Evolutionary conservation across 495 filamentous ascomycete species (phyloP).

Genomic region (Podospora sp.): DNA sequence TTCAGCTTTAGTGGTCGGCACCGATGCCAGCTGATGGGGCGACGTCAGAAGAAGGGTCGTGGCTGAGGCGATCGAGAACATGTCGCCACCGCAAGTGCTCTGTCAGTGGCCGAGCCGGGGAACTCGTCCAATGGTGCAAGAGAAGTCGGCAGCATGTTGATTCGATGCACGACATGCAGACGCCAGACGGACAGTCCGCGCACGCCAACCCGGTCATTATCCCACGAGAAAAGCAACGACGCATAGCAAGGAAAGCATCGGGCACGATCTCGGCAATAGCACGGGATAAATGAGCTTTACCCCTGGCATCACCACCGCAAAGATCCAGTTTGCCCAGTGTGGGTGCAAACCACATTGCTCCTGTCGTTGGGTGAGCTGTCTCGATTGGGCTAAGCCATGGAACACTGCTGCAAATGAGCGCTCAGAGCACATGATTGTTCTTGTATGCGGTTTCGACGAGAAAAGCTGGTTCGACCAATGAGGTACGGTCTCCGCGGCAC

Average conservation of each 20-base stretch:
- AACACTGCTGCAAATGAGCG: conserved; percentile 1
- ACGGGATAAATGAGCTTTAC: neutral
- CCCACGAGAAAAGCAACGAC: neutral
- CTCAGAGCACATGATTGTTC: conserved; percentile 19
- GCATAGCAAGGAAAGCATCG: neutral
- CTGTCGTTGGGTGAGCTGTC: neutral
- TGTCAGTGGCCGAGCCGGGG: neutral
- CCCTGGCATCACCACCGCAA: neutral
- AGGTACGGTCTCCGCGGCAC: neutral
- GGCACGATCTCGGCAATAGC: neutral
- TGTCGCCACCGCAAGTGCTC: neutral
- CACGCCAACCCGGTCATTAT: neutral
- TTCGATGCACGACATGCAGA: conserved; percentile 18
- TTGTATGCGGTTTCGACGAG: conserved; percentile 20
- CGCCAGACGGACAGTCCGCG: neutral
- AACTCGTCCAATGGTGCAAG: neutral
- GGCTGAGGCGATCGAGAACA: neutral
- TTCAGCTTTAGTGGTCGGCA: conserved; percentile 17
- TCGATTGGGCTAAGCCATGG: neutral
- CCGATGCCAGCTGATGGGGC: neutral
- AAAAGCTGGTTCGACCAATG: conserved; percentile 12
- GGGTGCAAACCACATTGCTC: neutral
- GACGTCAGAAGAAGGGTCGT: conserved; percentile 1
- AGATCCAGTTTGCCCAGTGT: neutral
- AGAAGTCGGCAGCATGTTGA: neutral